Evolutionary conservation across 2,329 filamentous ascomycete genomes (phyloP).

Genomic region (Sclerotinia spermophila): DNA sequence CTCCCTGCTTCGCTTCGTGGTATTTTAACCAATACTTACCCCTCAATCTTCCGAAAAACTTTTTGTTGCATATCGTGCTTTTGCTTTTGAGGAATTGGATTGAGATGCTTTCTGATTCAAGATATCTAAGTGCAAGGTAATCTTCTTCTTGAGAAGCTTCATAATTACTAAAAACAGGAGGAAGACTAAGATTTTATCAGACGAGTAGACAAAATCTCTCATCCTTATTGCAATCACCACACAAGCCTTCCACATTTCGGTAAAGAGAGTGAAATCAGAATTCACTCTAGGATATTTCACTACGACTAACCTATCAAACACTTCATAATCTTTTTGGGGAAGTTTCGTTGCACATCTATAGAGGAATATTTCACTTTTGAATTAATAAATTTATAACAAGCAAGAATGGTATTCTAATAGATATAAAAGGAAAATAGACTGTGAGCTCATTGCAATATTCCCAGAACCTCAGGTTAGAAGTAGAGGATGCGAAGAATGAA

Average conservation of each 20-base stretch:
- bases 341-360: not conserved
- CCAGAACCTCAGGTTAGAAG: no score
- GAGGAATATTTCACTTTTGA: no score
- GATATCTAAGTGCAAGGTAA: not conserved
- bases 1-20: not conserved
- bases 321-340: rapidly evolving
- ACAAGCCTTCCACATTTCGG: no score
- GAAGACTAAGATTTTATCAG: not conserved
- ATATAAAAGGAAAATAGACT: no score
- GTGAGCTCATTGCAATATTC: not conserved
- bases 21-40: no score
- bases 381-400: not conserved
- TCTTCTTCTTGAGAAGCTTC: not conserved
- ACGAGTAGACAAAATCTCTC: no score
- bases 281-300: not conserved
- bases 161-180: not conserved
- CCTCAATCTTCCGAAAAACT: not conserved
- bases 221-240: no score
- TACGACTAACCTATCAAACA: not conserved
- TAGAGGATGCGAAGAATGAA: not conserved
- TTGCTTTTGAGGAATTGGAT: not conserved
- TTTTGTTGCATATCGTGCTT: not conserved
- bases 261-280: no score
- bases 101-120: not conserved
- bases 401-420: no score